Conservation (phyloP, 176 grass and related monocot genomes). For the Musa troglodytarum region DNA sequence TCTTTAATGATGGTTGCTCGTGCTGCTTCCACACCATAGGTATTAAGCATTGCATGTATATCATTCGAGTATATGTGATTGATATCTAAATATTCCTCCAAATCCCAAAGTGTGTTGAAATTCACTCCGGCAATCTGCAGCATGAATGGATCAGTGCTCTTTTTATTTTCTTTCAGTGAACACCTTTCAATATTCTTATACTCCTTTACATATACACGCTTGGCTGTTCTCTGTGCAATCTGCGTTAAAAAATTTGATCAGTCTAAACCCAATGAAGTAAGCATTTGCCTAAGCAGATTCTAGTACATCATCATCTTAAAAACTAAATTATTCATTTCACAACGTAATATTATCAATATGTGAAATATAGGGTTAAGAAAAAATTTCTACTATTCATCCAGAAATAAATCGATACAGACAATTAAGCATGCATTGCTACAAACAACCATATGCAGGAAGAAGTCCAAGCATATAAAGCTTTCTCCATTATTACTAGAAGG, state of each 20-base stretch:
- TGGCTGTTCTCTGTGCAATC: slow-evolving; percentile 73
- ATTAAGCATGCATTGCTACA: background rate
- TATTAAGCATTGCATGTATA: slow-evolving; percentile 56
- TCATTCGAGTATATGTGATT: slow-evolving; percentile 37
- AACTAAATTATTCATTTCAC: too few species aligned
- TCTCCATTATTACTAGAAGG: background rate
- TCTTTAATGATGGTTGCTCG: slow-evolving; percentile 57
- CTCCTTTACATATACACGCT: slow-evolving; percentile 42
- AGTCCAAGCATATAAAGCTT: too few species aligned
- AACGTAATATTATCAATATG: too few species aligned
- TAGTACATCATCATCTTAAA: too few species aligned
- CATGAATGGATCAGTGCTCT: background rate
- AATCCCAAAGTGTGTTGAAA: slow-evolving; percentile 52
- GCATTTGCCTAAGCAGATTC: too few species aligned
- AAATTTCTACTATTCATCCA: too few species aligned
- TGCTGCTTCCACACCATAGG: slow-evolving; percentile 78
- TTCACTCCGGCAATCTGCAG: slow-evolving; percentile 64
- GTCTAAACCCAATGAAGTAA: too few species aligned
- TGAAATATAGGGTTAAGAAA: too few species aligned
- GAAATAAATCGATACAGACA: background rate
- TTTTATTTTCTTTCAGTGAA: slow-evolving; percentile 13
- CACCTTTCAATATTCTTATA: slow-evolving; percentile 43
- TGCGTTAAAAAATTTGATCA: slow-evolving; percentile 22
- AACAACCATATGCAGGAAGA: too few species aligned
- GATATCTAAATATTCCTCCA: slow-evolving; percentile 36